Evolutionary conservation across 2,329 filamentous ascomycete species (phyloP).

Genomic region (Lachnellula cervina): DNA sequence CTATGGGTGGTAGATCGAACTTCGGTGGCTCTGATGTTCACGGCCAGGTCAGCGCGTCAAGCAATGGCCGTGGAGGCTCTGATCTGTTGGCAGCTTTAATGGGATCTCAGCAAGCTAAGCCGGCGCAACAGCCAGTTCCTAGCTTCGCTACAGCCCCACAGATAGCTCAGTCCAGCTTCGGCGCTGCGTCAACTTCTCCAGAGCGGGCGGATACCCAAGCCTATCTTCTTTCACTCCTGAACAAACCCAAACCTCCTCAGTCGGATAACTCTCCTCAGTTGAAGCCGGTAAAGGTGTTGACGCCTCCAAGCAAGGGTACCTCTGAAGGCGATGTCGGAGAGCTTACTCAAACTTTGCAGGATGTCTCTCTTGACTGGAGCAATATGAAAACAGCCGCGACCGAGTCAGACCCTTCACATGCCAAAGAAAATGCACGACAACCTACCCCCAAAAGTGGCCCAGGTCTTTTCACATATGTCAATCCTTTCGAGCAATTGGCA

Average conservation of each 20-base stretch:
- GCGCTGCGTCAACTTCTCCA: slow-evolving; percentile 43
- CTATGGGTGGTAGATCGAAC: slow-evolving; percentile 9
- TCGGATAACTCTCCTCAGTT: slow-evolving; percentile 36
- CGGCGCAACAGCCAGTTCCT: slow-evolving; percentile 21
- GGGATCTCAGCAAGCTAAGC: slow-evolving; percentile 22
- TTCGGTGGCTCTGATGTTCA: slow-evolving; percentile 20
- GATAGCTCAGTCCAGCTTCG: not conserved
- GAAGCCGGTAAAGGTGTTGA: slow-evolving; percentile 28
- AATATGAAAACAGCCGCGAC: slow-evolving; percentile 25
- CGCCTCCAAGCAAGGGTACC: slow-evolving; percentile 36
- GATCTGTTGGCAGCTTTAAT: slow-evolving; percentile 32
- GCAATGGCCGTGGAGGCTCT: slow-evolving; percentile 17
- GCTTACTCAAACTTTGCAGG: slow-evolving; percentile 40
- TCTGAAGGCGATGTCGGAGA: slow-evolving; percentile 32
- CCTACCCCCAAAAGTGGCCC: slow-evolving; percentile 17
- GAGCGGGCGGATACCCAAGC: slow-evolving; percentile 73
- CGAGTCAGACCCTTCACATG: slow-evolving; percentile 15
- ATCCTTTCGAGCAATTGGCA: slow-evolving; percentile 66
- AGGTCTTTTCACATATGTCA: slow-evolving; percentile 61
- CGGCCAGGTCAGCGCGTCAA: slow-evolving; percentile 16
- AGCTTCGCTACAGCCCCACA: slow-evolving; percentile 17
- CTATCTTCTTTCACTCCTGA: slow-evolving; percentile 80
- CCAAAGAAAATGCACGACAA: slow-evolving; percentile 21
- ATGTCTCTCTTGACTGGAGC: slow-evolving; percentile 38
- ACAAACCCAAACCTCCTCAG: slow-evolving; percentile 66